Evolutionary conservation across 352 stramenopile species (phyloP).

Genomic region (Halophytophthora polymorphica): DNA sequence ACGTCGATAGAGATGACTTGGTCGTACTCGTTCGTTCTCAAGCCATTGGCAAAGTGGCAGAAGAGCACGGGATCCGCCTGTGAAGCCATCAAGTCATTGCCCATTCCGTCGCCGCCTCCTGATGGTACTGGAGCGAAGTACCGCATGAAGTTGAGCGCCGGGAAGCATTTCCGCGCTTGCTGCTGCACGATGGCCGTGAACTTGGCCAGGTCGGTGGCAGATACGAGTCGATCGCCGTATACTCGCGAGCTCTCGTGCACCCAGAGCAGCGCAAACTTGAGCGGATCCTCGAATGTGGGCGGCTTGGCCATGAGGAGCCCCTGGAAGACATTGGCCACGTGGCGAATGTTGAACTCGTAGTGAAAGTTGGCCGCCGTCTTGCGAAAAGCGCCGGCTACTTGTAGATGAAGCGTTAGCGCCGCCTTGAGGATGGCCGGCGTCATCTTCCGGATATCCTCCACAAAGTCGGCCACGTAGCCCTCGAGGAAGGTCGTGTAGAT

Average conservation of each 20-base stretch:
- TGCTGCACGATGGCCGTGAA: constrained; percentile 88
- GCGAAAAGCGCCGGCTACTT: constrained; percentile 77
- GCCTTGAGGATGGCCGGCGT: constrained; percentile 80
- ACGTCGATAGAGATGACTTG: constrained; percentile 75
- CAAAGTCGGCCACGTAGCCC: constrained; percentile 92
- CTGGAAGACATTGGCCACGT: constrained; percentile 95
- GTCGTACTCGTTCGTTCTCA: constrained; percentile 90
- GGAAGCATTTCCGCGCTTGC: constrained; percentile 93
- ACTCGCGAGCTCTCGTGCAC: constrained; percentile 96
- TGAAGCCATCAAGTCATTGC: constrained; percentile 20
- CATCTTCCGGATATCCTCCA: constrained; percentile 90
- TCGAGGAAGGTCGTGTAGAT: constrained; percentile 96
- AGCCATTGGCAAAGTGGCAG: constrained; percentile 90
- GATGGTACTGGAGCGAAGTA: constrained; percentile 76
- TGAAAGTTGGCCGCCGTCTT: constrained; percentile 96
- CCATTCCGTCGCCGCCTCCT: constrained; percentile 3
- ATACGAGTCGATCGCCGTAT: constrained; percentile 93
- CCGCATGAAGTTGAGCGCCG: constrained; percentile 84
- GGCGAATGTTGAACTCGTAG: constrained; percentile 97
- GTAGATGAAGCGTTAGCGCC: constrained; percentile 87
- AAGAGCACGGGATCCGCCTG: constrained; percentile 90
- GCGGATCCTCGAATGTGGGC: constrained; percentile 77
- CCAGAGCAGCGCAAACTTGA: constrained; percentile 93
- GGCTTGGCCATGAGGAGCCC: constrained; percentile 89
- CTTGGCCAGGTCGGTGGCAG: constrained; percentile 68